phyloP scores from a whole-genome alignment of 1,139 yeast genomes.

The Yamadazyma atmosphaerica region DNA sequence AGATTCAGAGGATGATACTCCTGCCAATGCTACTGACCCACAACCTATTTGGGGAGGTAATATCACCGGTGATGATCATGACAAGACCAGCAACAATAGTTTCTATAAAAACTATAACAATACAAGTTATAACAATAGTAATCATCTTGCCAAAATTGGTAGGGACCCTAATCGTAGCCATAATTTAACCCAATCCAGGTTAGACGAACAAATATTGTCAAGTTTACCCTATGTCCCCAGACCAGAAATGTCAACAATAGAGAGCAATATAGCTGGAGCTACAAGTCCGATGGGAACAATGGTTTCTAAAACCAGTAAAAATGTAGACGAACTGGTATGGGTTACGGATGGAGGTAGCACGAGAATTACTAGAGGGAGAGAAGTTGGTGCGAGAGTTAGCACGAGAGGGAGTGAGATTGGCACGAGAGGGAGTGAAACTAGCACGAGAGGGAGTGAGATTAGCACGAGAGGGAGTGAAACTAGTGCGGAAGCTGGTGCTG shows the following conservation, averaged over 20 bases:
- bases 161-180: not conserved
- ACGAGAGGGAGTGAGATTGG: too few species aligned
- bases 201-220: not conserved
- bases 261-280: not conserved
- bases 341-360: not conserved
- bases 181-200: not conserved
- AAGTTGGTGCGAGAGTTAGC: too few species aligned
- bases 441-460: too few species aligned
- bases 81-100: not conserved
- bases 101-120: constrained; percentile 1
- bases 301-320: not conserved
- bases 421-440: too few species aligned
- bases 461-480: constrained; percentile 1
- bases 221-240: constrained; percentile 1
- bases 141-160: constrained; percentile 1
- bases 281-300: not conserved
- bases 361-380: too few species aligned
- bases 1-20: not conserved
- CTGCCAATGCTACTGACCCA: not conserved
- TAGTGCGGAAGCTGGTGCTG: not conserved
- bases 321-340: not conserved
- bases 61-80: not conserved
- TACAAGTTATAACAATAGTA: not conserved
- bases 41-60: not conserved
- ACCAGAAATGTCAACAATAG: not conserved